Conservation (phyloP, 169 alveolate species). For the Babesia microti region DNA sequence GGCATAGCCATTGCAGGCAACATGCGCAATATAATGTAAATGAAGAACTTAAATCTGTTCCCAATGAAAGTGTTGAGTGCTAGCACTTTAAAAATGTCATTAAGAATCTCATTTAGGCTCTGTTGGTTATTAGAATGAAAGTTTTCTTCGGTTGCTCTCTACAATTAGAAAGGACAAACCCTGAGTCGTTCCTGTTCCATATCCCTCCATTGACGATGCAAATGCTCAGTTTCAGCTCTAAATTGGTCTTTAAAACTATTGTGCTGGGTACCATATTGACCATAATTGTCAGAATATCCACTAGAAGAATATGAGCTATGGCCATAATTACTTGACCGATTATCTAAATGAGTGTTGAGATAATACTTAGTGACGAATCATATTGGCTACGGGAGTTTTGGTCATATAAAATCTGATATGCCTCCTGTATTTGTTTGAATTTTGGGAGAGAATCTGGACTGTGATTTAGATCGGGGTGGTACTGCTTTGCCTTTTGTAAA, state of each 20-base stretch:
- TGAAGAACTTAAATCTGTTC: slow-evolving; percentile 11
- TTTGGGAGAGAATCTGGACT: slow-evolving; percentile 65
- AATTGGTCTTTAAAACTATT: slow-evolving; percentile 41
- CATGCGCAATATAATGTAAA: slow-evolving; percentile 19
- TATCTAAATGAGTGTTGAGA: not conserved
- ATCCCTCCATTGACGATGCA: slow-evolving; percentile 45
- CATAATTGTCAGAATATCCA: slow-evolving; percentile 15
- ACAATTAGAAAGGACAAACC: slow-evolving; percentile 3
- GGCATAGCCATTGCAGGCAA: slow-evolving; percentile 33
- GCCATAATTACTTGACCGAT: no score
- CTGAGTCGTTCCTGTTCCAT: slow-evolving; percentile 39
- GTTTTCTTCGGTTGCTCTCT: slow-evolving; percentile 37
- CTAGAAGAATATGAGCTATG: no score
- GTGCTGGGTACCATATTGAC: slow-evolving; percentile 14
- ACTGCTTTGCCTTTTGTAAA: slow-evolving; percentile 75
- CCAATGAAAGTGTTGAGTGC: not conserved
- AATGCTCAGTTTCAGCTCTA: slow-evolving; percentile 44
- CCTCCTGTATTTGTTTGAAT: slow-evolving; percentile 75
- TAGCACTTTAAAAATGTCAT: slow-evolving; percentile 5
- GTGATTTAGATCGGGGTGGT: slow-evolving; percentile 81
- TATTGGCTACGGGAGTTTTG: slow-evolving; percentile 51
- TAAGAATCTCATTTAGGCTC: slow-evolving; percentile 3
- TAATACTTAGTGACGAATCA: slow-evolving; percentile 24
- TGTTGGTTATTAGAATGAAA: no score
- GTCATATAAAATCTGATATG: slow-evolving; percentile 70